Conservation (phyloP, 257 asterid species). For the Hygrophila difformis region DNA sequence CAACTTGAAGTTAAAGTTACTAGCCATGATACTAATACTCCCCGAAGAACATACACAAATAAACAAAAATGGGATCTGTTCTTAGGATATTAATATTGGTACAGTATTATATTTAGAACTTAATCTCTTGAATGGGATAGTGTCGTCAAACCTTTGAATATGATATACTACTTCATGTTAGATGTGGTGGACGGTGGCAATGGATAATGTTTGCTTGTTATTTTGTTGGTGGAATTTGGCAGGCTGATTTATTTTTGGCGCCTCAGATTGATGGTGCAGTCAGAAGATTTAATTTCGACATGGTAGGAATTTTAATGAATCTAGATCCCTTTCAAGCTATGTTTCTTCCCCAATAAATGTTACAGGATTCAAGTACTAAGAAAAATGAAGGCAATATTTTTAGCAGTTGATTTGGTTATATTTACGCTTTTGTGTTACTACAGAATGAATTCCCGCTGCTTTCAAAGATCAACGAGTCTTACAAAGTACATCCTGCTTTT, state of each 20-base stretch:
- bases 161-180: slow-evolving; percentile 4
- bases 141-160: too few relatives aligned
- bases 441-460: slow-evolving; percentile 49
- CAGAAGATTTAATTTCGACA: slow-evolving; percentile 46
- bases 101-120: too few relatives aligned
- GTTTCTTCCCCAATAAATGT: slow-evolving; percentile 10
- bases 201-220: neutral
- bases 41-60: too few relatives aligned
- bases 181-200: too few relatives aligned
- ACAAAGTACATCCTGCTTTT: slow-evolving; percentile 41
- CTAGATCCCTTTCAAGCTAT: neutral
- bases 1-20: too few relatives aligned
- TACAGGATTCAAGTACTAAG: neutral
- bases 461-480: slow-evolving; percentile 30
- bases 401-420: too few relatives aligned
- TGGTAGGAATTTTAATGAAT: slow-evolving; percentile 18
- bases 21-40: too few relatives aligned
- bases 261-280: slow-evolving; percentile 63
- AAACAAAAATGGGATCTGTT: too few relatives aligned
- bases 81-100: too few relatives aligned
- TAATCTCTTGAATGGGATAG: too few relatives aligned
- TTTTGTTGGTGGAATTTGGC: neutral
- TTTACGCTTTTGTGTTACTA: too few relatives aligned
- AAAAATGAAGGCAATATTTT: too few relatives aligned
- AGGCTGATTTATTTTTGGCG: slow-evolving; percentile 75